phyloP scores from a whole-genome alignment of 192 early-diverging fungal species.

The Mortierella alpina region DNA sequence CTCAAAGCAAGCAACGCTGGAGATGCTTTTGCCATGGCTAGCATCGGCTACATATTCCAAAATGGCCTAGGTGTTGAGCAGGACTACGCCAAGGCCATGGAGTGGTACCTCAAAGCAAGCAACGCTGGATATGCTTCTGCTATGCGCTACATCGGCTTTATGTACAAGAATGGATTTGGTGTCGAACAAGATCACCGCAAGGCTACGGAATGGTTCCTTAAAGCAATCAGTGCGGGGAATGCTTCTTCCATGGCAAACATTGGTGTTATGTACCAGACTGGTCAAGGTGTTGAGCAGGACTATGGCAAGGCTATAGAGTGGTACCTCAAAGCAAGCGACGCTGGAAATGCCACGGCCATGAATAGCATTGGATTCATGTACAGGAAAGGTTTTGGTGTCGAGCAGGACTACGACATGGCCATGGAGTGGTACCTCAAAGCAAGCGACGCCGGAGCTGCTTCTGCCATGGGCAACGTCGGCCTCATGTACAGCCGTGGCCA shows the following conservation, averaged over 20 bases:
- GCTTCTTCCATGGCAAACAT: slow-evolving; percentile 24
- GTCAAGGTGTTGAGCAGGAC: slow-evolving; percentile 63
- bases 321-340: slow-evolving; percentile 70
- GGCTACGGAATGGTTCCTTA: neutral
- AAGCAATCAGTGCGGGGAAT: too few relatives aligned
- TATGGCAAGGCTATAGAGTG: slow-evolving; percentile 64
- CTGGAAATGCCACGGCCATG: too few relatives aligned
- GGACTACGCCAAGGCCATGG: neutral
- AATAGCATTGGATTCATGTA: too few relatives aligned
- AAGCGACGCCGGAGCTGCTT: slow-evolving; percentile 52
- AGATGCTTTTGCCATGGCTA: too few relatives aligned
- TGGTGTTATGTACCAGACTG: slow-evolving; percentile 81
- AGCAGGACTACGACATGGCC: slow-evolving; percentile 47
- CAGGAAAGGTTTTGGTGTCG: slow-evolving; percentile 74
- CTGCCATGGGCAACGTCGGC: slow-evolving; percentile 53
- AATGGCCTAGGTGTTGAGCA: neutral
- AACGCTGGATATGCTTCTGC: too few relatives aligned
- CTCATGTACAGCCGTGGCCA: slow-evolving; percentile 65
- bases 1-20: neutral
- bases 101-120: too few relatives aligned
- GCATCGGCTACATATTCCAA: neutral
- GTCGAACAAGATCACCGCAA: neutral
- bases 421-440: slow-evolving; percentile 61
- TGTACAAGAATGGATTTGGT: slow-evolving; percentile 81
- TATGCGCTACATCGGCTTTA: slow-evolving; percentile 61